Evolutionary conservation across 441 rosid genomes (phyloP).

Genomic region (Gossypium trilobum): DNA sequence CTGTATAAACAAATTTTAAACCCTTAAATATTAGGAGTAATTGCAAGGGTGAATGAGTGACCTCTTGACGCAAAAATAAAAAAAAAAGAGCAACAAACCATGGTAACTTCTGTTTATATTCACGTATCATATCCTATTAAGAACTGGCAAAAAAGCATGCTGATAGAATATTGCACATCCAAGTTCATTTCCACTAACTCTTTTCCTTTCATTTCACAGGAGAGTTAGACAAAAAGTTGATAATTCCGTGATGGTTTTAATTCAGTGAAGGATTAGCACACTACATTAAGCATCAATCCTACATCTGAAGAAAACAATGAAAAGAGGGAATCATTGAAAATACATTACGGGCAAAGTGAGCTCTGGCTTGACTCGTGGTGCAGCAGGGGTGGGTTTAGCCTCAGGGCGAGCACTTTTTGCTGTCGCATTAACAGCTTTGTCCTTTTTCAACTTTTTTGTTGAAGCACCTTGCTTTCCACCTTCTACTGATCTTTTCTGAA

Average conservation of each 20-base stretch:
- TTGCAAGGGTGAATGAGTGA: not conserved
- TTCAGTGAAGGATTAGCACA: not conserved
- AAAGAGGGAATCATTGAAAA: constrained; percentile 25
- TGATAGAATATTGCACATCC: not conserved
- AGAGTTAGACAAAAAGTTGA: not conserved
- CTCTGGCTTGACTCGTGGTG: constrained; percentile 83
- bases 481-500: constrained; percentile 72
- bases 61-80: not conserved
- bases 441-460: constrained; percentile 76
- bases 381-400: constrained; percentile 36
- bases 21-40: not conserved
- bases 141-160: not conserved
- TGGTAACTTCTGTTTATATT: not conserved
- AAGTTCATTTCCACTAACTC: not conserved
- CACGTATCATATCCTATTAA: not conserved
- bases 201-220: not conserved
- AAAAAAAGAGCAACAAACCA: not conserved
- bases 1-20: not conserved
- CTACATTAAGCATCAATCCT: not conserved
- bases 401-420: constrained; percentile 66
- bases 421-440: constrained; percentile 60
- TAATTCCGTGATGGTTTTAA: not conserved
- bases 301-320: constrained; percentile 9
- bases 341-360: constrained; percentile 92
- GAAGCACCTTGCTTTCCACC: constrained; percentile 86